Conservation (phyloP, 805 yeast species). For the Candida mattraensis region DNA sequence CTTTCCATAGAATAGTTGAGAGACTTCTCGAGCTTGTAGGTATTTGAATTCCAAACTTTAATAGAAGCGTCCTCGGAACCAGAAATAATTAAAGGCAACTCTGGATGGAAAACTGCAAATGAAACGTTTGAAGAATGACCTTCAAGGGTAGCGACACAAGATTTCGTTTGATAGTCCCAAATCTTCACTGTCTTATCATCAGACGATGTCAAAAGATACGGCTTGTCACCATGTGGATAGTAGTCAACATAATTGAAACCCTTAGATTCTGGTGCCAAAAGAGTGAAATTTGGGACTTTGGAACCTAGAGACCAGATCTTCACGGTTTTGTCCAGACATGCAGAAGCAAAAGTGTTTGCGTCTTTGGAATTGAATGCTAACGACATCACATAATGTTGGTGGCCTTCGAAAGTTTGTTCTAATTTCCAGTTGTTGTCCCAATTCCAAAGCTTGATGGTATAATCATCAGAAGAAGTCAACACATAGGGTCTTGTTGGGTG, state of each 20-base stretch:
- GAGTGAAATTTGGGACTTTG: conserved; percentile 83
- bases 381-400: conserved; percentile 92
- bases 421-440: conserved; percentile 94
- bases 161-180: conserved; percentile 97
- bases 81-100: conserved; percentile 87
- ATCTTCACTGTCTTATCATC: conserved; percentile 87
- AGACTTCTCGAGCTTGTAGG: conserved; percentile 91
- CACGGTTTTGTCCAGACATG: conserved; percentile 93
- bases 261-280: conserved; percentile 85
- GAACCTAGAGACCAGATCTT: conserved; percentile 96
- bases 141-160: conserved; percentile 89
- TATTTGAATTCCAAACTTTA: conserved; percentile 92
- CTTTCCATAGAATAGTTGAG: conserved; percentile 90
- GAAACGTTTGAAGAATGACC: conserved; percentile 95
- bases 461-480: conserved; percentile 88
- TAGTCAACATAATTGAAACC: conserved; percentile 97
- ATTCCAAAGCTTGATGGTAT: conserved; percentile 91
- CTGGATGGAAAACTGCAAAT: conserved; percentile 98
- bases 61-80: conserved; percentile 97
- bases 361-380: conserved; percentile 96
- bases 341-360: conserved; percentile 95
- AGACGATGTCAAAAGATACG: conserved; percentile 86
- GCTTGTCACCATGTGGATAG: conserved; percentile 96
- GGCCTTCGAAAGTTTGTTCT: conserved; percentile 93
- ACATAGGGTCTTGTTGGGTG: conserved; percentile 92